A percentile compares a stretch with the other conserved stretches of the same genome.
Evolutionary conservation across 169 alveolate species (phyloP).

Genomic region (Hepatocystis sp.): DNA sequence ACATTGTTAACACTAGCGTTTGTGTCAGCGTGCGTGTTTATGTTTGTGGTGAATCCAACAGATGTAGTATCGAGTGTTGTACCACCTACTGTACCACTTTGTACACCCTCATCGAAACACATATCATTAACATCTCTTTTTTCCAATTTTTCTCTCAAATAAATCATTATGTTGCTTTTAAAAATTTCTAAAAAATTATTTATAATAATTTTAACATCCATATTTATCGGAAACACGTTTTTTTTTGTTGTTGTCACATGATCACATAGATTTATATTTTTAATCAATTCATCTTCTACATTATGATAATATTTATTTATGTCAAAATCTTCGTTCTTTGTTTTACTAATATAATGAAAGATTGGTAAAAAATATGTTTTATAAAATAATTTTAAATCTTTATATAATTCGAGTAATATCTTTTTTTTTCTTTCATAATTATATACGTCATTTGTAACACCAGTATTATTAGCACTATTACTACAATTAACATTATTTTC

Average conservation of each 20-base stretch:
- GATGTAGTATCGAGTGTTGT: too few relatives aligned
- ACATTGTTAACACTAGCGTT: too few relatives aligned
- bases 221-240: conserved; percentile 2
- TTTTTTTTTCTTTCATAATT: conserved; percentile 47
- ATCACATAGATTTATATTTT: conserved; percentile 14
- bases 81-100: too few relatives aligned
- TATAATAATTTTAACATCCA: conserved; percentile 35
- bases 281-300: conserved; percentile 18
- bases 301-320: conserved; percentile 16
- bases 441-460: conserved; percentile 11
- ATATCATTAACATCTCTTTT: too few relatives aligned
- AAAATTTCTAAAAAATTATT: conserved; percentile 67
- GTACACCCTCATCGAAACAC: too few relatives aligned
- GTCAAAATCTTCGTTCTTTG: conserved; percentile 28
- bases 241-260: conserved; percentile 5
- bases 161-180: conserved; percentile 42
- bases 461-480: too few relatives aligned
- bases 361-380: conserved; percentile 44
- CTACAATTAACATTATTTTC: too few relatives aligned
- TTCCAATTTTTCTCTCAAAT: conserved; percentile 35
- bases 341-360: conserved; percentile 50
- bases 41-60: too few relatives aligned
- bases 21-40: too few relatives aligned
- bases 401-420: conserved; percentile 24
- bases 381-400: conserved; percentile 53